phyloP scores from a whole-genome alignment of 2,329 filamentous ascomycete genomes.

The Tolypocladium paradoxum region DNA sequence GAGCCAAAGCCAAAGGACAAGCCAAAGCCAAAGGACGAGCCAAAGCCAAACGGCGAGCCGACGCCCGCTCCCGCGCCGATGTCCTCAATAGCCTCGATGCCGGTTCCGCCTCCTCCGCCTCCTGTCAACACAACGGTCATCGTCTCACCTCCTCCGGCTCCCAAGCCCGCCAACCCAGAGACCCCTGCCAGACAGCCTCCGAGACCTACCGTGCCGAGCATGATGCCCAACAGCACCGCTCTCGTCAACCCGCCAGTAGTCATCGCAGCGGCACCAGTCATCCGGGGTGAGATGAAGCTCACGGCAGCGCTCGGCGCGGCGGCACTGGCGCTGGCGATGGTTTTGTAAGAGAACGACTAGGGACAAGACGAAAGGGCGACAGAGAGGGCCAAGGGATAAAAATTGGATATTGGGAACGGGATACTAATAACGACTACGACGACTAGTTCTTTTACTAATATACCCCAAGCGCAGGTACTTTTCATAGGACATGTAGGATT shows the following conservation, averaged over 20 bases:
- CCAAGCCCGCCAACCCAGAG: not conserved
- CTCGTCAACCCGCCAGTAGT: constrained; percentile 12
- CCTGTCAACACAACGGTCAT: no score
- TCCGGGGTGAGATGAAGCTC: not conserved
- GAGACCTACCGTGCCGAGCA: not conserved
- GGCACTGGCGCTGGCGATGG: not conserved
- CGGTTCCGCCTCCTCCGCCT: not conserved
- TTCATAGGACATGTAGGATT: not conserved
- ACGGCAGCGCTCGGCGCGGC: not conserved
- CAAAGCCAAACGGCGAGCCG: no score
- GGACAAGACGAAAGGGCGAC: not conserved
- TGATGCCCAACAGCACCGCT: not conserved
- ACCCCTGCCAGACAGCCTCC: not conserved
- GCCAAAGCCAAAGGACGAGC: no score
- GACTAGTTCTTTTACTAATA: not conserved
- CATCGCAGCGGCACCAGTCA: not conserved
- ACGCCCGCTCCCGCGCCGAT: no score
- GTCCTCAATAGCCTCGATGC: no score
- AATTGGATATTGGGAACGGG: not conserved
- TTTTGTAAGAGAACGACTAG: not conserved
- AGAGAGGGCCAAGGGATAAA: no score
- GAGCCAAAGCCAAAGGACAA: no score
- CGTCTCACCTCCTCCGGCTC: no score
- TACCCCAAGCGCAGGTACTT: not conserved
- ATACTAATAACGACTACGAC: not conserved